These are phyloP conservation scores for Rhodotorula kratochvilovae DNA, from an alignment of 768 basidiomycete genomes.

Conservation along the genomic window DNA sequence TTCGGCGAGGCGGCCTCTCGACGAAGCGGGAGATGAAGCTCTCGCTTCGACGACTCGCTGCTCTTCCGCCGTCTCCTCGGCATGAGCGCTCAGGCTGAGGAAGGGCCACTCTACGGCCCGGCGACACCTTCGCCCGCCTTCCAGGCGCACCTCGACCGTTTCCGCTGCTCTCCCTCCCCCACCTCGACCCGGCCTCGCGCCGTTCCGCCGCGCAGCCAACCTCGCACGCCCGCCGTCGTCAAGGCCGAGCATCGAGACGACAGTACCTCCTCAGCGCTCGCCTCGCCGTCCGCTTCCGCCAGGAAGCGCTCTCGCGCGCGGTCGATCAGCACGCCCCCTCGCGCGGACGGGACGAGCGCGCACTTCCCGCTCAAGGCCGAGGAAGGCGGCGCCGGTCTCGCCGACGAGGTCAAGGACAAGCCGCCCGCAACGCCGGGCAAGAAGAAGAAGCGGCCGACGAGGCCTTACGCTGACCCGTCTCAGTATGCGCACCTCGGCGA, in stretches of 20 bases:
- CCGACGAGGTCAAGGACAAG: background rate
- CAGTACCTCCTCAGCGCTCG: too few species aligned
- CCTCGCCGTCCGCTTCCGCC: background rate
- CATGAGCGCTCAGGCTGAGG: too few species aligned
- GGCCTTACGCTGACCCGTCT: conserved; percentile 19
- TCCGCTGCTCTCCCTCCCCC: background rate
- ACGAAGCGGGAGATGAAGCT: too few species aligned
- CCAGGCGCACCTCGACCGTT: conserved; percentile 5
- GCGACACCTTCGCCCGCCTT: background rate
- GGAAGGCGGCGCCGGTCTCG: background rate
- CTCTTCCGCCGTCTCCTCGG: too few species aligned
- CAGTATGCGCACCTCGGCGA: conserved; percentile 21
- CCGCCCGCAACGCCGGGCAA: background rate
- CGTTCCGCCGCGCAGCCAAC: background rate
- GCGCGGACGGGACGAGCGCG: background rate
- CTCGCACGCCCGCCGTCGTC: background rate
- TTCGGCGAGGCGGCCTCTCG: too few species aligned
- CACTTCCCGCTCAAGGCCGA: background rate
- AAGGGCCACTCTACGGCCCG: too few species aligned
- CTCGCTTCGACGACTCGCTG: too few species aligned
- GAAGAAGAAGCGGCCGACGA: conserved; percentile 20
- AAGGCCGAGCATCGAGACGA: background rate
- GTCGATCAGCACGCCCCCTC: background rate
- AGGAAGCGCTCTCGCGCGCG: background rate
- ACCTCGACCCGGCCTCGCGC: background rate